Evolutionary conservation across 2,329 filamentous ascomycete species (phyloP).

Genomic region (Monilinia fructicola): DNA sequence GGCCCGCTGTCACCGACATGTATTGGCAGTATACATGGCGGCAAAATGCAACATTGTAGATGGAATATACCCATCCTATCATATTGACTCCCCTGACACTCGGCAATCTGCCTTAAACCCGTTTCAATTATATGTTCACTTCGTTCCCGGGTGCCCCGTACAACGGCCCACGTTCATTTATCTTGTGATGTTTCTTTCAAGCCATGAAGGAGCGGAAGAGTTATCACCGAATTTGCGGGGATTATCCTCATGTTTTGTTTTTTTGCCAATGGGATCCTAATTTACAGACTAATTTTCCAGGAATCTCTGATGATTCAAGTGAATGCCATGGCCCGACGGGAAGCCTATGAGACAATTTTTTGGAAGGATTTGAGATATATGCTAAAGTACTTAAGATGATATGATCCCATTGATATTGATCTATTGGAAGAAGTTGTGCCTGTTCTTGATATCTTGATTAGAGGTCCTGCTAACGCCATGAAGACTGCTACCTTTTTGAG

Average conservation of each 20-base stretch:
- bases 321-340: constrained; percentile 2
- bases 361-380: neutral
- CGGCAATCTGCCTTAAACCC: constrained; percentile 11
- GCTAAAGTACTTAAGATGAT: constrained; percentile 16
- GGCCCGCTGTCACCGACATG: constrained; percentile 21
- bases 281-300: neutral
- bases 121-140: neutral
- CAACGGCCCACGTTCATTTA: neutral
- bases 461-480: constrained; percentile 13
- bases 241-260: neutral
- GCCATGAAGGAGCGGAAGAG: constrained; percentile 14
- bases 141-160: constrained; percentile 9
- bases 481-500: constrained; percentile 6
- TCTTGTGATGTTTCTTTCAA: neutral
- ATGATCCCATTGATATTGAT: neutral
- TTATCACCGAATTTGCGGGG: constrained; percentile 4
- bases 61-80: constrained; percentile 20
- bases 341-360: neutral
- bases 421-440: neutral
- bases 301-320: neutral
- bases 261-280: constrained; percentile 2
- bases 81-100: constrained; percentile 9
- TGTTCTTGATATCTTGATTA: neutral
- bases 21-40: constrained; percentile 12
- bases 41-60: constrained; percentile 3